Evolutionary conservation across 768 basidiomycete species (phyloP), one percentile per base, ranked within the genome.

Genomic region (Termitomyces sp.): DNA sequence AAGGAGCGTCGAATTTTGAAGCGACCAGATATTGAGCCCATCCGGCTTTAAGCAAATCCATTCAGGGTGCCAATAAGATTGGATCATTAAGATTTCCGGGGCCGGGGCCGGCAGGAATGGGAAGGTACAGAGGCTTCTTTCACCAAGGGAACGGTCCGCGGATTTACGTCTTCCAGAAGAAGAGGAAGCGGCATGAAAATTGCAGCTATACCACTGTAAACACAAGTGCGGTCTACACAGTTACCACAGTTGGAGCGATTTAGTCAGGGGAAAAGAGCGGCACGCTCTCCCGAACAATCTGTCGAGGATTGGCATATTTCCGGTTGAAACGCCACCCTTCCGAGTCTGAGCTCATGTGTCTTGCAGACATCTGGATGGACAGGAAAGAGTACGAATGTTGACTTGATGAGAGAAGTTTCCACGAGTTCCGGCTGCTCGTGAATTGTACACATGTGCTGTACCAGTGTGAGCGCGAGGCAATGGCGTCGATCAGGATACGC

Each of bases 131-230:
- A 64, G 52, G 60, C 71, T 68, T 56, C 66, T 66, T 47, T 62
- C 69, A 53, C 65, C 65, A 56, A 66, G 66, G 52, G 64, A 68
- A 75, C 73, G 73, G 48, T 70, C 75, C 73, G 75, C 74, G 73
- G 74, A 66, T 64, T 65, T 70, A 44, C 62, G 67, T 67, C 43
- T 44, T 23, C 51, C 33, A 31, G 31, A 23, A 52, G 32, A 32
- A 52, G 41, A 7, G 31, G 22, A 39, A 44, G 40, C 42, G 32
- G 42, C 40, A n/a, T 36, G 3, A 49, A 49, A 49, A 49, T 49
- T 36, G 32, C 33, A 38, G 25, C 11, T 38, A 25, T 25, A 35
- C 33, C 36, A 51, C 18, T 38, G 29, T 18, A n/a, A 27, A 32
- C 29, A 49, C 18, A 41, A n/a, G 29, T 29, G 29, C 29, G 47